These are phyloP conservation scores for Collariella sp. DNA, from an alignment of 495 filamentous ascomycete species.

Conservation along the genomic window DNA sequence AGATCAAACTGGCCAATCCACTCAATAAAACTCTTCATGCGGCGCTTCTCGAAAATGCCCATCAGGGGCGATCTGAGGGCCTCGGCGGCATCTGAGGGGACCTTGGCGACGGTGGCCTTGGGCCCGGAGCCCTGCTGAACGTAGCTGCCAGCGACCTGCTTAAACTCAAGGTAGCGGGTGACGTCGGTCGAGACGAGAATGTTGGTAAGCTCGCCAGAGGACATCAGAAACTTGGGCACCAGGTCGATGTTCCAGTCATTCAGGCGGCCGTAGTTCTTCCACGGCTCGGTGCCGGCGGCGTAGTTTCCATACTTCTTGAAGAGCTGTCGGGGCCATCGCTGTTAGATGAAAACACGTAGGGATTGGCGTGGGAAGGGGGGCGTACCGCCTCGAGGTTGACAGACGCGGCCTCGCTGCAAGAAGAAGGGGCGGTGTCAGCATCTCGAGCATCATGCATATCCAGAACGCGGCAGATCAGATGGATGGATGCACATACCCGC, in stretches of 20 bases:
- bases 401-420: slow-evolving; percentile 80
- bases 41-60: slow-evolving; percentile 94
- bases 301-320: slow-evolving; percentile 93
- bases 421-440: slow-evolving; percentile 27
- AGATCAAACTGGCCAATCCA: slow-evolving; percentile 89
- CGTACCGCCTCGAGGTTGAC: slow-evolving; percentile 86
- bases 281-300: slow-evolving; percentile 73
- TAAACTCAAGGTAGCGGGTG: slow-evolving; percentile 95
- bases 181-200: slow-evolving; percentile 95
- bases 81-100: slow-evolving; percentile 87
- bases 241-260: slow-evolving; percentile 99
- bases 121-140: slow-evolving; percentile 78
- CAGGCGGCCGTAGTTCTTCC: slow-evolving; percentile 90
- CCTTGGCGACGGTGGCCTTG: slow-evolving; percentile 88
- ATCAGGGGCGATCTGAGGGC: slow-evolving; percentile 89
- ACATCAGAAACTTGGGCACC: slow-evolving; percentile 96
- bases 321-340: slow-evolving; percentile 45
- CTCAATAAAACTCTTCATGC: slow-evolving; percentile 93
- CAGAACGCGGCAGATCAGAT: not conserved
- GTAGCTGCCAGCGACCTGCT: slow-evolving; percentile 95
- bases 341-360: slow-evolving; percentile 2
- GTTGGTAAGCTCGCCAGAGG: slow-evolving; percentile 95
- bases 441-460: no score
- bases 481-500: slow-evolving; percentile 58
- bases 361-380: not conserved